These are phyloP conservation scores for Tephrocybe sp. DNA, from an alignment of 768 basidiomycete species.

Conservation along the genomic window DNA sequence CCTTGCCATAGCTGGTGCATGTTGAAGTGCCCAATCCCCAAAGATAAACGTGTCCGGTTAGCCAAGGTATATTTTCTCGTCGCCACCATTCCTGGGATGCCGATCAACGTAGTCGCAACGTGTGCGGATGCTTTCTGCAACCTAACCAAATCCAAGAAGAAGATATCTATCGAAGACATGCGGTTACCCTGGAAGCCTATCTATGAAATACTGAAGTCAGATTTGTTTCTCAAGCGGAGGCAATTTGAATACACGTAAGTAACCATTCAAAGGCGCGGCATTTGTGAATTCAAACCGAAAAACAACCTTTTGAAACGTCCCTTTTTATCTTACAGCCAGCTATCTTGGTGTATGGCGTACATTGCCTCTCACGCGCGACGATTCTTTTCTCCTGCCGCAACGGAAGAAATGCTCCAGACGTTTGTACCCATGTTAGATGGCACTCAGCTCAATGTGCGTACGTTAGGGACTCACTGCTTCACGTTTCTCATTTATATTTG, in stretches of 20 bases:
- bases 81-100: slow-evolving; percentile 73
- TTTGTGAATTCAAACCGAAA: no score
- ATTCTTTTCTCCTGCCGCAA: slow-evolving; percentile 88
- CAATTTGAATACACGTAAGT: slow-evolving; percentile 78
- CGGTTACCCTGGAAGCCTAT: slow-evolving; percentile 82
- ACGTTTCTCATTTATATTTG: slow-evolving; percentile 10
- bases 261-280: no score
- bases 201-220: slow-evolving; percentile 64
- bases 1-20: slow-evolving; percentile 60
- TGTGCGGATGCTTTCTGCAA: slow-evolving; percentile 61
- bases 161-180: slow-evolving; percentile 74
- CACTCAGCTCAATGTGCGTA: slow-evolving; percentile 64
- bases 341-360: slow-evolving; percentile 76
- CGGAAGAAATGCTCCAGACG: slow-evolving; percentile 83
- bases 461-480: not conserved
- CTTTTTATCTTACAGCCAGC: slow-evolving; percentile 42
- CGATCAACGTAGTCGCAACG: slow-evolving; percentile 62
- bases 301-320: slow-evolving; percentile 6
- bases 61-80: slow-evolving; percentile 80
- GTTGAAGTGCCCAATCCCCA: slow-evolving; percentile 85
- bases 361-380: slow-evolving; percentile 65
- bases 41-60: slow-evolving; percentile 68
- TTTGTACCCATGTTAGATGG: slow-evolving; percentile 81
- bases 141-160: slow-evolving; percentile 67
- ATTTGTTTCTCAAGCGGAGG: slow-evolving; percentile 72